Base-by-base conservation (phyloP, 768 basidiomycete species). In the Collybia sordida region DNA sequence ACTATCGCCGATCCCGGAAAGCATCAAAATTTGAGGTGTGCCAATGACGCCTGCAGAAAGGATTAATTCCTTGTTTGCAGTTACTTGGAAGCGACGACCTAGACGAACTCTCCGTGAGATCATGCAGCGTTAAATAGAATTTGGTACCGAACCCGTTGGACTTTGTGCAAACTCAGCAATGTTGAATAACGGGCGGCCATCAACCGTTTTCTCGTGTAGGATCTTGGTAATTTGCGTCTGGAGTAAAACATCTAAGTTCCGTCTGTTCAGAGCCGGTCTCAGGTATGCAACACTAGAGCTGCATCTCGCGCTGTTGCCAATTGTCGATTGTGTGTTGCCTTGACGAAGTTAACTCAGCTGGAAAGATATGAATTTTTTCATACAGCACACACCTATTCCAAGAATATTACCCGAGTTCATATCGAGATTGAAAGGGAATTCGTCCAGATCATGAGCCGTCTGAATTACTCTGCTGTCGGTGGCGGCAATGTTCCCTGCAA, bases 181-280 rank as follows among this genome's bases (percentile, higher is more conserved):
- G 21, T 17, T 52, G 56, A 44, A 50, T n/a, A 37, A 56, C n/a
- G 44, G 53, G 21, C 21, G 60, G 17, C 45, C 19, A 1, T 27
- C 34, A 15, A n/a, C n/a, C 9, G 15, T 17, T 18, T 44, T 44
- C 6, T 41, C 51, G n/a, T 49, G 44, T 7, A 59, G 15, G n/a
- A 59, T 28, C 25, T 48, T 53, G n/a, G 55, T 56, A 5, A 57
- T 55, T 57, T 54, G 57, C 25, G 57, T 51, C 4, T 54, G 42
- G 17, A 59, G 49, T 19, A 66, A 45, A 21, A 66, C 55, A 41
- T 62, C 48, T 18, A 66, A 50, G 47, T 66, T 66, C 7, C 51
- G 38, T 4, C 64, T 60, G n/a, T 34, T 34, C 9, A 63, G 39
- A 19, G 52, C 50, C 37, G 38, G 38, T 14, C 45, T 40, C 22